Evolutionary conservation across 306 rosid species (phyloP).

Genomic region (Rosa multiflora): DNA sequence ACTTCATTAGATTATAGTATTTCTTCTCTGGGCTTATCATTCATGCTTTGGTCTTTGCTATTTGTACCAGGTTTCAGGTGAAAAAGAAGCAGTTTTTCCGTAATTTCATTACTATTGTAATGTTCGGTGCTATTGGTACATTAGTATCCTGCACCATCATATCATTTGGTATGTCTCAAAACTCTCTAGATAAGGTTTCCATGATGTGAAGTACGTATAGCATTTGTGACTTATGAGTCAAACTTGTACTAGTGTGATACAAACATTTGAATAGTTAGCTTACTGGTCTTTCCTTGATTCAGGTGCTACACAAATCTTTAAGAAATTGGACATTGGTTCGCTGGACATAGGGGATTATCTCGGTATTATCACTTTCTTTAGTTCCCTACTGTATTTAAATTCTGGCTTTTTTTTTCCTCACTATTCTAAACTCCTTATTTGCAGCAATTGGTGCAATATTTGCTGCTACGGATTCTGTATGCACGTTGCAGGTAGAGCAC

Average conservation of each 20-base stretch:
- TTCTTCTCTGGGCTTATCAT: not conserved
- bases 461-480: slow-evolving; percentile 98
- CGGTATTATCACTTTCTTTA: slow-evolving; percentile 45
- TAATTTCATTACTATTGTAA: slow-evolving; percentile 73
- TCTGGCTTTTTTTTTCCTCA: slow-evolving; percentile 20
- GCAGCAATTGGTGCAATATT: slow-evolving; percentile 97
- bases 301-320: slow-evolving; percentile 69
- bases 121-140: slow-evolving; percentile 96
- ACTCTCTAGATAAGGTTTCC: slow-evolving; percentile 16
- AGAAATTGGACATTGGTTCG: slow-evolving; percentile 64
- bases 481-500: slow-evolving; percentile 90
- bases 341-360: slow-evolving; percentile 73
- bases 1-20: not conserved
- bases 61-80: slow-evolving; percentile 87
- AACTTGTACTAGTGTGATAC: not conserved
- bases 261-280: not conserved
- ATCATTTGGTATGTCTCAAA: slow-evolving; percentile 58
- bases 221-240: not conserved
- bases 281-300: slow-evolving; percentile 38
- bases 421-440: slow-evolving; percentile 12
- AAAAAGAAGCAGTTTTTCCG: slow-evolving; percentile 96
- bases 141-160: slow-evolving; percentile 72
- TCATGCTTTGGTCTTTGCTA: slow-evolving; percentile 22
- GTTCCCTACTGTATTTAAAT: slow-evolving; percentile 3
- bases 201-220: not conserved